Evolutionary conservation across 1,284 basidiomycete genomes (phyloP), one percentile per base, ranked within the genome.

Genomic region (Golubevia sp.): DNA sequence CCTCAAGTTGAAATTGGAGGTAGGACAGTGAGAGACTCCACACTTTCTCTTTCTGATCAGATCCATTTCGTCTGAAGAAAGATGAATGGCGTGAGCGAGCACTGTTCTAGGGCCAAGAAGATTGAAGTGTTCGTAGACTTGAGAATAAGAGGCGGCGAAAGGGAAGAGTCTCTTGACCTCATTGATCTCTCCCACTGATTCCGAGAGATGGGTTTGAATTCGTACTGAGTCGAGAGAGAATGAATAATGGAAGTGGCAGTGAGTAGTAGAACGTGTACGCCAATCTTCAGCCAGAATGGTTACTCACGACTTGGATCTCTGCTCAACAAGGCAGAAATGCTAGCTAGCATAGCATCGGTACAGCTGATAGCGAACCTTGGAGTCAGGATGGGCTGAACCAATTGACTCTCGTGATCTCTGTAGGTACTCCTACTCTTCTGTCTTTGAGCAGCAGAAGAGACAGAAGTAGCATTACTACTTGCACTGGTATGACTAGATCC

Each of bases 291-390:
- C 38, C 13, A 44, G 38, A 44, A 8, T 13, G 18, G 38, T 13
- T 30, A 59, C 59, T 38, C 52, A 55, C 59, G 55, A 18, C 51
- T 30, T 18, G 67, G 70, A 59, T 82, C 76, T 50, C 65, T 64
- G 13, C 72, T 74, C 5, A 83, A 71, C 49, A 94, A 85, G 2
- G 87, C 75, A 15, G 91, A 90, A 7, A 98, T 87, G 5, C 85
- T 85, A 0, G 77, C 60, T 54, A 98, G 87, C 44, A 97, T 88
- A n/a, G 88, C 86, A 13, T 87, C 84, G 0, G 93, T 90, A 84
- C 93, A 96, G n/a, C 91, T 90, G 68, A 99, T 91, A 26, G 96
- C 95, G 84, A 99, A 98, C 20, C 95, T 91, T 20, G 96, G 96
- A 0, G 96, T 98, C 52, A 98, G 85, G 77, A 96, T 90, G 0